A percentile compares a stretch with the other conserved stretches of the same genome.
Evolutionary conservation across 805 yeast genomes (phyloP).

Genomic region (Schwanniomyces polymorphus): DNA sequence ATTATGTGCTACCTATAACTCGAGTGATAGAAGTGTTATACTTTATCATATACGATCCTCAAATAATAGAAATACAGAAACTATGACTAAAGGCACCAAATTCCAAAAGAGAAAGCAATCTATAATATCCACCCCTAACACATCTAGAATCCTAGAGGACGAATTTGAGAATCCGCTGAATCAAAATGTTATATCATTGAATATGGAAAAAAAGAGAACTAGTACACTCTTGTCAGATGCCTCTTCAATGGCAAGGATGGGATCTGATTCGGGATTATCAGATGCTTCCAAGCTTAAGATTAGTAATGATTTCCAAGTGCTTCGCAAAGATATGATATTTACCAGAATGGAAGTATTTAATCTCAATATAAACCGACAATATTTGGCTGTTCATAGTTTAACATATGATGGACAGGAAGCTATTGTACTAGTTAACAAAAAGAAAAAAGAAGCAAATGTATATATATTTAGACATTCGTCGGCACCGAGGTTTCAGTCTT

Average conservation of each 20-base stretch:
- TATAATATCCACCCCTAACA: slow-evolving; percentile 40
- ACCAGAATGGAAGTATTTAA: slow-evolving; percentile 54
- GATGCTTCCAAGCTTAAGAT: slow-evolving; percentile 20
- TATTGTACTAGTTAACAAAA: slow-evolving; percentile 51
- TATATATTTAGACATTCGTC: slow-evolving; percentile 46
- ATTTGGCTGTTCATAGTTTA: slow-evolving; percentile 27
- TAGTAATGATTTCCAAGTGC: slow-evolving; percentile 28
- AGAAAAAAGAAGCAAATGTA: slow-evolving; percentile 44
- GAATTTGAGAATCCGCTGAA: slow-evolving; percentile 19
- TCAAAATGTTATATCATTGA: slow-evolving; percentile 29
- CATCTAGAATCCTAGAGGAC: slow-evolving; percentile 43
- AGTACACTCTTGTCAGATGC: slow-evolving; percentile 42
- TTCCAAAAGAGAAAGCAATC: slow-evolving; percentile 25
- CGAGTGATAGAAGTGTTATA: slow-evolving; percentile 42
- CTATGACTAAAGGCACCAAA: slow-evolving; percentile 11
- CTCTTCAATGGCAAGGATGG: slow-evolving; percentile 47
- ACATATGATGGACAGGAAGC: slow-evolving; percentile 59
- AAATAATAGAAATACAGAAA: slow-evolving; percentile 14
- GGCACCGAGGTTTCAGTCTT: slow-evolving; percentile 31
- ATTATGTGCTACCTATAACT: slow-evolving; percentile 58
- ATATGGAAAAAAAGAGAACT: slow-evolving; percentile 44
- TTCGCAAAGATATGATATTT: slow-evolving; percentile 69
- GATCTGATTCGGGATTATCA: slow-evolving; percentile 32
- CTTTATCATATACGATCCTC: slow-evolving; percentile 57
- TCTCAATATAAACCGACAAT: slow-evolving; percentile 24